A percentile compares a stretch with the other conserved stretches of the same genome.
Conservation (phyloP, 176 grass and related monocot genomes). For the Lolium perenne region DNA sequence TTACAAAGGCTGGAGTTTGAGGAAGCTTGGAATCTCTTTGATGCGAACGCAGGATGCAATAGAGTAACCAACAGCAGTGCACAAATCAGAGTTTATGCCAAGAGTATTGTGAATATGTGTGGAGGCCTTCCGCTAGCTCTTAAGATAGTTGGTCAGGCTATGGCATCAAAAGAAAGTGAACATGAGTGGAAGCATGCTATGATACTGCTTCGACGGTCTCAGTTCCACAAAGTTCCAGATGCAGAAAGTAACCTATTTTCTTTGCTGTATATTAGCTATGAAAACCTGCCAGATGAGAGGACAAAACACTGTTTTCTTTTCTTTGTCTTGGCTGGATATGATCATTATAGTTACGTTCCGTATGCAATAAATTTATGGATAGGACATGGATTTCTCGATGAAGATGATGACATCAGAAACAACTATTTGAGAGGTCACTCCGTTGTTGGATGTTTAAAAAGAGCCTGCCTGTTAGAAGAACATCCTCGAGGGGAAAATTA, state of each 20-base stretch:
- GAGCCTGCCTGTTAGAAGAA: slow-evolving; percentile 10
- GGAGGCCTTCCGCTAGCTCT: slow-evolving; percentile 1
- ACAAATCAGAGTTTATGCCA: not conserved
- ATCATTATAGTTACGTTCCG: not conserved
- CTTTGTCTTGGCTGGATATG: not conserved
- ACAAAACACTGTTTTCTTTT: slow-evolving; percentile 21
- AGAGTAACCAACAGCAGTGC: not conserved
- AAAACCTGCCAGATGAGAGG: slow-evolving; percentile 15
- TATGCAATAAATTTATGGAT: not conserved
- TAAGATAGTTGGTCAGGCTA: slow-evolving; percentile 27
- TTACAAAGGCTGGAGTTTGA: not conserved
- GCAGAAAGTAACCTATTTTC: not conserved
- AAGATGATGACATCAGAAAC: not conserved
- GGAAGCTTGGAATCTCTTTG: not conserved
- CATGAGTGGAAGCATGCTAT: not conserved
- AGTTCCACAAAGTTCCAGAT: slow-evolving; percentile 21
- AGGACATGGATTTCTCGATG: slow-evolving; percentile 13
- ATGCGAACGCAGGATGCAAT: not conserved
- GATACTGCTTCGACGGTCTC: slow-evolving; percentile 6
- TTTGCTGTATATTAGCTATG: not conserved
- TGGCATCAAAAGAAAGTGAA: slow-evolving; percentile 16
- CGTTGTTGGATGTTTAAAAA: slow-evolving; percentile 14
- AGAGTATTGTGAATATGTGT: not conserved
- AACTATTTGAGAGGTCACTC: not conserved
- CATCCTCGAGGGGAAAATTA: not conserved